Percentiles rank a stretch among this genome's conserved stretches.
phyloP scores from a whole-genome alignment of 371 early-diverging fungal species.

The Mucor indicus region DNA sequence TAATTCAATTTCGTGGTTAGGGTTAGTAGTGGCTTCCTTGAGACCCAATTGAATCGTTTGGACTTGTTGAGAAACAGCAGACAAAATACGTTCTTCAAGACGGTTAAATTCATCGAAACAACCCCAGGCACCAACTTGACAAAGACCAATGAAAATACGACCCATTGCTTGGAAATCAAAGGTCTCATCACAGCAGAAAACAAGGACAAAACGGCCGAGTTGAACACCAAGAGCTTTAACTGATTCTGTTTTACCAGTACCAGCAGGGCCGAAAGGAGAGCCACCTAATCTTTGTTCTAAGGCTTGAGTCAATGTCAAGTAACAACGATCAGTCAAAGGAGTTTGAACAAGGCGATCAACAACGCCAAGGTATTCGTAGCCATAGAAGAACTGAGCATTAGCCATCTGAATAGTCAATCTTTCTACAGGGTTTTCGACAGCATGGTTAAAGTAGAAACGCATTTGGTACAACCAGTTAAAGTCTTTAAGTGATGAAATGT shows the following conservation, averaged over 20 bases:
- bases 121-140: constrained; percentile 98
- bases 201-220: constrained; percentile 95
- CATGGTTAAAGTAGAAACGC: constrained; percentile 88
- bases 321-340: constrained; percentile 97
- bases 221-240: constrained; percentile 97
- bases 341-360: constrained; percentile 97
- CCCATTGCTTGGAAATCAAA: constrained; percentile 99
- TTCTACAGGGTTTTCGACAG: constrained; percentile 65
- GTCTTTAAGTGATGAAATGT: constrained; percentile 66
- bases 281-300: constrained; percentile 92
- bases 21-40: constrained; percentile 61
- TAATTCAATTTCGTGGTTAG: constrained; percentile 84
- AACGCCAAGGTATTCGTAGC: constrained; percentile 97
- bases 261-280: constrained; percentile 97
- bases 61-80: constrained; percentile 98
- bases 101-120: constrained; percentile 99
- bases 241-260: constrained; percentile 98
- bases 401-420: constrained; percentile 88
- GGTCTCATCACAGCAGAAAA: constrained; percentile 99
- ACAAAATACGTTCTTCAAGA: constrained; percentile 94
- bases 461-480: constrained; percentile 97
- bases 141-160: constrained; percentile 98
- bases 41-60: constrained; percentile 97
- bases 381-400: constrained; percentile 91
- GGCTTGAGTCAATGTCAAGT: constrained; percentile 96